phyloP scores from a whole-genome alignment of 345 rosid genomes.

The Citrus maxima region DNA sequence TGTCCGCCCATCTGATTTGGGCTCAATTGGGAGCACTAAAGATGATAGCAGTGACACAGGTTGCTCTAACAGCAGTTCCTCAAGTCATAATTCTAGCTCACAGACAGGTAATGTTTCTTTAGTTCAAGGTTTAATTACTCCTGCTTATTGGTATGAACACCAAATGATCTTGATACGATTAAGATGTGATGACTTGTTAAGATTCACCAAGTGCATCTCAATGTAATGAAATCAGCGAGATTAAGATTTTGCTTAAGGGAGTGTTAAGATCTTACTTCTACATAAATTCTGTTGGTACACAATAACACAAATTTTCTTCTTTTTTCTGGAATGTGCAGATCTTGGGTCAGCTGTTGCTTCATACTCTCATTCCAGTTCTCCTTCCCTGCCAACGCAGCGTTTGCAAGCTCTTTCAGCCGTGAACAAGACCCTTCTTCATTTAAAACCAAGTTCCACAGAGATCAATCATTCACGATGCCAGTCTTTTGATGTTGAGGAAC shows the following conservation, averaged over 20 bases:
- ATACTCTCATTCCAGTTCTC: conserved; percentile 35
- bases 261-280: not conserved
- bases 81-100: conserved; percentile 33
- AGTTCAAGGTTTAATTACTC: not conserved
- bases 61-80: conserved; percentile 38
- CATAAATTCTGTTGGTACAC: not conserved
- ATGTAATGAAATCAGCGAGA: not conserved
- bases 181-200: not conserved
- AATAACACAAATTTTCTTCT: not conserved
- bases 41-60: conserved; percentile 48
- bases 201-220: not conserved
- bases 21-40: conserved; percentile 40
- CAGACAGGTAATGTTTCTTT: conserved; percentile 41
- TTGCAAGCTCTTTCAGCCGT: conserved; percentile 60
- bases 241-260: not conserved
- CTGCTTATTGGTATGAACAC: not conserved
- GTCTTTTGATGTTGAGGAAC: conserved; percentile 45
- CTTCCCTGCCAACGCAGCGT: conserved; percentile 55
- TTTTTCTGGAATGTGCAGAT: conserved; percentile 31
- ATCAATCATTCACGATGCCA: conserved; percentile 34
- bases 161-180: not conserved
- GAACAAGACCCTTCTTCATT: conserved; percentile 39
- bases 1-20: conserved; percentile 70
- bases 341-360: conserved; percentile 37
- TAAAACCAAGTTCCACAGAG: conserved; percentile 36